These are phyloP conservation scores for Coemansia sp. DNA, from an alignment of 192 early-diverging fungal species.

Conservation along the genomic window DNA sequence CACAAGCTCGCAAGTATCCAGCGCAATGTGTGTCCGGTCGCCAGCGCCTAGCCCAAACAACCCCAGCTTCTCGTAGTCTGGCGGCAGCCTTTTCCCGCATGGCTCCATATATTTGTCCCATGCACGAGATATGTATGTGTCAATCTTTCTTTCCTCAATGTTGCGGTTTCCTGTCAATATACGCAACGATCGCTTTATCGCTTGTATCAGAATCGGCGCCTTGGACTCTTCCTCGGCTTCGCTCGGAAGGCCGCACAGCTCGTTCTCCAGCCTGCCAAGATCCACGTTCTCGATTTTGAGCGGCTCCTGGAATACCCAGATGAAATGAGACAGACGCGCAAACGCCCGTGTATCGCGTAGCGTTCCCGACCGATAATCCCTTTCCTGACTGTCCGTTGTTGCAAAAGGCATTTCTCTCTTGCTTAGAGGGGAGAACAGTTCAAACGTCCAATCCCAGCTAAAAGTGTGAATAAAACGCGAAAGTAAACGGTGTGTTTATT, in stretches of 20 bases:
- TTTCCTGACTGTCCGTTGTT: background rate
- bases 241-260: conserved; percentile 12
- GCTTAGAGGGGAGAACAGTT: background rate
- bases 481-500: background rate
- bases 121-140: conserved; percentile 16
- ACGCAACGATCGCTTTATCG: conserved; percentile 21
- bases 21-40: conserved; percentile 21
- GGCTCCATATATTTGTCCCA: conserved; percentile 24
- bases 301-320: conserved; percentile 22
- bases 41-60: conserved; percentile 16
- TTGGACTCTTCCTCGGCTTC: background rate
- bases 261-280: conserved; percentile 24
- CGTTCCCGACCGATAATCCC: conserved; percentile 2
- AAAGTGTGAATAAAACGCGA: background rate
- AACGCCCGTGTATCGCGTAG: conserved; percentile 39
- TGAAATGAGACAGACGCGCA: conserved; percentile 36
- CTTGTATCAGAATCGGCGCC: conserved; percentile 10
- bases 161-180: conserved; percentile 22
- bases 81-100: conserved; percentile 5
- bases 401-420: conserved; percentile 24
- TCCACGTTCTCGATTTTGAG: conserved; percentile 21
- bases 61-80: conserved; percentile 12
- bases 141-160: conserved; percentile 17
- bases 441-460: background rate
- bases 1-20: conserved; percentile 35